Percentiles rank a stretch among this genome's conserved stretches.
phyloP scores from a whole-genome alignment of 345 rosid genomes.

The Linum trigynum region DNA sequence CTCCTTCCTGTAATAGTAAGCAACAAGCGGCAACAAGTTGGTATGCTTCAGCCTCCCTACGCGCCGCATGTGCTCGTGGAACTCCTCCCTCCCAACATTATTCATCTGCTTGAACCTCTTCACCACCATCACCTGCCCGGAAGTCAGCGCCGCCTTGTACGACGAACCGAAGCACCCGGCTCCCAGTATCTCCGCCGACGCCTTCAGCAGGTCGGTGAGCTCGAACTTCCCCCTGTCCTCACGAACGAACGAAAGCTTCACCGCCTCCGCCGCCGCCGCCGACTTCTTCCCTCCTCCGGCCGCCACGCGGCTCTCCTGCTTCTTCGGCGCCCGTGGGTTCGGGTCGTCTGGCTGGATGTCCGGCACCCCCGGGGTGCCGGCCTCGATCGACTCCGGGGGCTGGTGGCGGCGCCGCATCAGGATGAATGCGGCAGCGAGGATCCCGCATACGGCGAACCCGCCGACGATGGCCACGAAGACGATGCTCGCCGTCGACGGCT shows the following conservation, averaged over 20 bases:
- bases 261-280: slow-evolving; percentile 23
- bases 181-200: slow-evolving; percentile 85
- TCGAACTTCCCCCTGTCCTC: slow-evolving; percentile 69
- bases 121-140: slow-evolving; percentile 60
- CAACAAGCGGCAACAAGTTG: slow-evolving; percentile 69
- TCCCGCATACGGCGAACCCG: slow-evolving; percentile 13
- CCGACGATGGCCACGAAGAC: slow-evolving; percentile 22
- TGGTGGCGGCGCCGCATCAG: slow-evolving; percentile 10
- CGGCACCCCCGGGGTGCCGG: slow-evolving; percentile 27
- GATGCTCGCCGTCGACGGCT: slow-evolving; percentile 12
- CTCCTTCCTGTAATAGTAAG: slow-evolving; percentile 76
- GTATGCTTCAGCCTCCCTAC: slow-evolving; percentile 61
- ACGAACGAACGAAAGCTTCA: slow-evolving; percentile 51
- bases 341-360: slow-evolving; percentile 34
- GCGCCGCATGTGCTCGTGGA: slow-evolving; percentile 76
- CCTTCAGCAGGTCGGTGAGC: slow-evolving; percentile 59
- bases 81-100: slow-evolving; percentile 64
- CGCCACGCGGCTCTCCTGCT: slow-evolving; percentile 10
- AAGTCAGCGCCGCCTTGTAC: slow-evolving; percentile 49
- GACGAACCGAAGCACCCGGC: slow-evolving; percentile 82
- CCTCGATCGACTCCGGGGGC: slow-evolving; percentile 23
- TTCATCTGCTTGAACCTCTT: slow-evolving; percentile 87
- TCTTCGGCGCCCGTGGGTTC: slow-evolving; percentile 28
- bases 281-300: slow-evolving; percentile 20
- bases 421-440: slow-evolving; percentile 15